Evolutionary conservation across 305 asterid genomes (phyloP).

Genomic region (Solanum aculeatissimum): DNA sequence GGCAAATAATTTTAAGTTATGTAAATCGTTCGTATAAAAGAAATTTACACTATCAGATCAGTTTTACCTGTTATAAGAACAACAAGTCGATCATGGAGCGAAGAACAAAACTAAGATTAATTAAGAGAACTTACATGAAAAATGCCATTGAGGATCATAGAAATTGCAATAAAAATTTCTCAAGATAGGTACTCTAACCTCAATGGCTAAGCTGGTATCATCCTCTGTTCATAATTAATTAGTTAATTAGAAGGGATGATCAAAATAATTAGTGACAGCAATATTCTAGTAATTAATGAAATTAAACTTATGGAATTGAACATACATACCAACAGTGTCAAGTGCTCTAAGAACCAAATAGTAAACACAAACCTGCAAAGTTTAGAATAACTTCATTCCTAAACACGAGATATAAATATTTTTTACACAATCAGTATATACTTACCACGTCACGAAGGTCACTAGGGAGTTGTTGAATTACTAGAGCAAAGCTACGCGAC

Average conservation of each 20-base stretch:
- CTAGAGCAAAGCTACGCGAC: slow-evolving; percentile 78
- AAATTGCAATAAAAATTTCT: slow-evolving; percentile 56
- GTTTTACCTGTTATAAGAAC: background rate
- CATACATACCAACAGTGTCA: slow-evolving; percentile 41
- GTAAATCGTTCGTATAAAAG: background rate
- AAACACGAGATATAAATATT: too few species aligned
- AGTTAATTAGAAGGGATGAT: too few species aligned
- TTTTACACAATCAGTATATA: too few species aligned
- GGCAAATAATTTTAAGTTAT: too few species aligned
- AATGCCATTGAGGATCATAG: slow-evolving; percentile 60
- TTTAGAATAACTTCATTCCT: background rate
- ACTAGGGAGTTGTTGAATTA: slow-evolving; percentile 77
- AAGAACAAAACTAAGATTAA: background rate
- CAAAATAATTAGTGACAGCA: background rate
- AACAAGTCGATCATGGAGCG: background rate
- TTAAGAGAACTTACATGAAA: slow-evolving; percentile 26
- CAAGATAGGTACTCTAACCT: slow-evolving; percentile 67
- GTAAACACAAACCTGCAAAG: slow-evolving; percentile 62
- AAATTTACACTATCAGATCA: background rate
- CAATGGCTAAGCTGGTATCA: slow-evolving; percentile 70
- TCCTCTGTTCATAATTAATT: slow-evolving; percentile 41
- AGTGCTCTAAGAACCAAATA: slow-evolving; percentile 82
- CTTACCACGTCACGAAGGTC: slow-evolving; percentile 87
- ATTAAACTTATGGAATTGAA: too few species aligned
- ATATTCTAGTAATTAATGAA: too few species aligned